Conservation (phyloP, 148 eudicot species). For the Cornus kousa region DNA sequence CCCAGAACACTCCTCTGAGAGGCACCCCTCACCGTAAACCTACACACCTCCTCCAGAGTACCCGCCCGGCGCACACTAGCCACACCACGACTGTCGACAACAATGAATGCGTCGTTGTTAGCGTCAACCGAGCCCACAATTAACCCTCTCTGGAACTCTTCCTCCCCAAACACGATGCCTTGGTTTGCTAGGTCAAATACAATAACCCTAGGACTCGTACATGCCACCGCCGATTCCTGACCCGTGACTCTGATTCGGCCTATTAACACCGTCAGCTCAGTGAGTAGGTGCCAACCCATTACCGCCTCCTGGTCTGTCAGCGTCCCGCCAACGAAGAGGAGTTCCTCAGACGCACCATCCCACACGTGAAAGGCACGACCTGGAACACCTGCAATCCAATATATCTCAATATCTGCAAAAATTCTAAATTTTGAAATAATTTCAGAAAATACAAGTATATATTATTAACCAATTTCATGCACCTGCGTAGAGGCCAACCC, state of each 20-base stretch:
- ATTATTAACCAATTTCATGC: neutral
- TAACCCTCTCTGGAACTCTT: conserved; percentile 33
- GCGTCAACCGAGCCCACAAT: conserved; percentile 57
- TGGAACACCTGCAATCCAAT: conserved; percentile 58
- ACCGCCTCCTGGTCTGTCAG: conserved; percentile 79
- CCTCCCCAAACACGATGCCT: conserved; percentile 32
- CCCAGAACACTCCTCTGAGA: conserved; percentile 42
- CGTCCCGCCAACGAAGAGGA: conserved; percentile 59
- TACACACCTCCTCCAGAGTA: conserved; percentile 47
- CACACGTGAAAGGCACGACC: conserved; percentile 79
- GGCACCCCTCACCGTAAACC: conserved; percentile 44
- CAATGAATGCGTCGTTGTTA: conserved; percentile 19
- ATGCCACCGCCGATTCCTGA: conserved; percentile 59
- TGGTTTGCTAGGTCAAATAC: conserved; percentile 47
- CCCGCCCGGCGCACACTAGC: conserved; percentile 47
- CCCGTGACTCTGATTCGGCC: conserved; percentile 61
- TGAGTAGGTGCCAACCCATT: conserved; percentile 80
- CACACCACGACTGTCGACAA: conserved; percentile 47
- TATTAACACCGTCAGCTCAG: conserved; percentile 50
- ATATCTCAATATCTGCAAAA: too few relatives aligned
- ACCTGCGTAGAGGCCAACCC: conserved; percentile 93
- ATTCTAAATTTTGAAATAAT: too few relatives aligned
- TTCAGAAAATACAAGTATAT: too few relatives aligned
- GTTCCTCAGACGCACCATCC: conserved; percentile 61
- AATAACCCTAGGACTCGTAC: conserved; percentile 46